Conservation (phyloP, 1,284 basidiomycete genomes). For the Neolentinus lepideus region DNA sequence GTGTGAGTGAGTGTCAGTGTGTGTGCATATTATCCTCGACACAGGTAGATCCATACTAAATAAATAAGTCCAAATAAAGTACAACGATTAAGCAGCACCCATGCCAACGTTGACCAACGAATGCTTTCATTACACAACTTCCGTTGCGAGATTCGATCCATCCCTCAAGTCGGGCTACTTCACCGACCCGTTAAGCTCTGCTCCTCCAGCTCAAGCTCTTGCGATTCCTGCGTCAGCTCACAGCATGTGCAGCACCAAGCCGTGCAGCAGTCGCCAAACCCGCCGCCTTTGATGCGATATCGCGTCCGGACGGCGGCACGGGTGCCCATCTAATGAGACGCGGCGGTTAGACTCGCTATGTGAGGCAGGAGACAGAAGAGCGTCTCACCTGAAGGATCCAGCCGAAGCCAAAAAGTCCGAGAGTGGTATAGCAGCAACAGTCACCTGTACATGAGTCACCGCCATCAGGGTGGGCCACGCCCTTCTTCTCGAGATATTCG, state of each 20-base stretch:
- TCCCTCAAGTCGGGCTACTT: too few species aligned
- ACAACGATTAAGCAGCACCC: too few species aligned
- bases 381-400: constrained; percentile 37
- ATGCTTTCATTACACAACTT: too few species aligned
- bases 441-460: not conserved
- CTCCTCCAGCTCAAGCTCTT: constrained; percentile 44
- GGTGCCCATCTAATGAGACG: constrained; percentile 25
- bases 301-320: constrained; percentile 32
- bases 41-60: too few species aligned
- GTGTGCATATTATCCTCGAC: too few species aligned
- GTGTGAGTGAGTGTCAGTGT: too few species aligned
- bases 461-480: constrained; percentile 22
- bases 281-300: constrained; percentile 36
- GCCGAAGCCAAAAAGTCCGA: constrained; percentile 18
- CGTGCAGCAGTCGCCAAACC: constrained; percentile 30
- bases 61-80: too few species aligned
- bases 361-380: not conserved
- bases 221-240: constrained; percentile 37
- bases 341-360: not conserved
- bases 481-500: constrained; percentile 25
- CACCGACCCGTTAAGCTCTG: constrained; percentile 18
- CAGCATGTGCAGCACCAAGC: constrained; percentile 40
- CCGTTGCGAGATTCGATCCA: too few species aligned
- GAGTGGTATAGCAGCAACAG: constrained; percentile 2
- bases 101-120: too few species aligned